Base-by-base conservation (phyloP, 2,329 filamentous ascomycete genomes). In the Epichloe uncinata region DNA sequence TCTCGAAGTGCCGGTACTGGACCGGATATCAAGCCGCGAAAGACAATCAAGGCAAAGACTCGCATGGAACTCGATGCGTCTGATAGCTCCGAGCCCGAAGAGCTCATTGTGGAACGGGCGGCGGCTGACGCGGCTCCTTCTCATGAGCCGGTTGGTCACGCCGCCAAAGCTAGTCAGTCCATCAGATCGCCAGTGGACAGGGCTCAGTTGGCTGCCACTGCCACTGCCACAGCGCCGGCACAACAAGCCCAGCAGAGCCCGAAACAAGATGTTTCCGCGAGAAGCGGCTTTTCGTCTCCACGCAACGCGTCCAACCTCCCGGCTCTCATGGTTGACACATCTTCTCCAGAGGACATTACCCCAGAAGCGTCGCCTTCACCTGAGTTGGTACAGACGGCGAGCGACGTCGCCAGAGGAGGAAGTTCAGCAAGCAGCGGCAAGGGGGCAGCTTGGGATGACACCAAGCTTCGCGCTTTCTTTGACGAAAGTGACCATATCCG, bases 401-500 rank as follows among this genome's bases (percentile, higher is more conserved):
- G 73, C 35, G 68, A 65, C 37, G 63, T 60, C 20, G 59, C 61
- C 16, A 63, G 67, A 59, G 55, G 66, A 56, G 58, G 55, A 20
- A 59, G 55, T 66, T 72, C 58, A 60, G 66, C 53, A 61, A 72
- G 56, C 38, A 60, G 52, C 46, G 54, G 52, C 43, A 65, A 61
- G 47, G 61, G 65, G 15, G 72, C 73, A 26, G 79, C 81, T 0
- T 98, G 93, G 93, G 91, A 88, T 54, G 91, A 97, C 65, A 75
- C 81, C 50, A 87, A 82, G 58, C 77, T 98, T 30, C 81, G 88
- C 52, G 84, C 86, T 13, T 98, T 96, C 68, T 85, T 97, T 60
- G 91, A 97, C 57, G 88, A 93, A 57, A 82, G 87, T 53, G 82
- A 83, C 35, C 88, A 95, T 55, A 88, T 98, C 57, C 81, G 87